phyloP scores from a whole-genome alignment of 2,329 filamentous ascomycete genomes.

The Ophiocordyceps unilateralis region DNA sequence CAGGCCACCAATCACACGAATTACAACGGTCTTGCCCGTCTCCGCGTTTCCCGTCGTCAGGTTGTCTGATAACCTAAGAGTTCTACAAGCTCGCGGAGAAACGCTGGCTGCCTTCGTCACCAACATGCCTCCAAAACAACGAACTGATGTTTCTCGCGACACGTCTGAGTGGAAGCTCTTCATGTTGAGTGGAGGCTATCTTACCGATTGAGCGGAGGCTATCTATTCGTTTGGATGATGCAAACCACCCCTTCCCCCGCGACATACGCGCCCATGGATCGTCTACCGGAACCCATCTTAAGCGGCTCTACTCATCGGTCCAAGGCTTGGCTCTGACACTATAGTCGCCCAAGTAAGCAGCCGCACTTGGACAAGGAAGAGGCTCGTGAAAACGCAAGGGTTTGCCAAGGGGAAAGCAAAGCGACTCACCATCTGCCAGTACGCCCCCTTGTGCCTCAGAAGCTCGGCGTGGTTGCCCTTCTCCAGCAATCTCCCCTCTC shows the following conservation, averaged over 20 bases:
- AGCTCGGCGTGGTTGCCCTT: conserved; percentile 34
- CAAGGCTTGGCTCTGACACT: conserved; percentile 43
- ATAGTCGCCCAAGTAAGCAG: conserved; percentile 6
- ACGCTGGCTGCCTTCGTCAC: no score
- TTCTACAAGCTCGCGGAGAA: no score
- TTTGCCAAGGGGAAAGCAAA: not conserved
- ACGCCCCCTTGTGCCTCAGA: conserved; percentile 31
- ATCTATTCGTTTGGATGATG: no score
- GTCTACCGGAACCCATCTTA: not conserved
- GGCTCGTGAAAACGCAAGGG: not conserved
- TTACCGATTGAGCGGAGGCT: not conserved
- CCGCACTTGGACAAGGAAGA: not conserved
- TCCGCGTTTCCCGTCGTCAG: not conserved
- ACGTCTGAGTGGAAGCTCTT: no score
- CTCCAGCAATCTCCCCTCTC: conserved; percentile 39
- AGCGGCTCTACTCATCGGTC: conserved; percentile 22
- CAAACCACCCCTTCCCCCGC: not conserved
- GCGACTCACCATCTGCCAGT: conserved; percentile 38
- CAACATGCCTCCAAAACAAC: no score
- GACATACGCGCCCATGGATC: not conserved
- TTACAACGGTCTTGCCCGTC: not conserved
- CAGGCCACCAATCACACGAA: not conserved
- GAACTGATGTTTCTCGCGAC: no score
- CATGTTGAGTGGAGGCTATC: not conserved
- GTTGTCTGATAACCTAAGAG: no score